Conservation (phyloP, 306 rosid species). For the Nissolia schottii region DNA sequence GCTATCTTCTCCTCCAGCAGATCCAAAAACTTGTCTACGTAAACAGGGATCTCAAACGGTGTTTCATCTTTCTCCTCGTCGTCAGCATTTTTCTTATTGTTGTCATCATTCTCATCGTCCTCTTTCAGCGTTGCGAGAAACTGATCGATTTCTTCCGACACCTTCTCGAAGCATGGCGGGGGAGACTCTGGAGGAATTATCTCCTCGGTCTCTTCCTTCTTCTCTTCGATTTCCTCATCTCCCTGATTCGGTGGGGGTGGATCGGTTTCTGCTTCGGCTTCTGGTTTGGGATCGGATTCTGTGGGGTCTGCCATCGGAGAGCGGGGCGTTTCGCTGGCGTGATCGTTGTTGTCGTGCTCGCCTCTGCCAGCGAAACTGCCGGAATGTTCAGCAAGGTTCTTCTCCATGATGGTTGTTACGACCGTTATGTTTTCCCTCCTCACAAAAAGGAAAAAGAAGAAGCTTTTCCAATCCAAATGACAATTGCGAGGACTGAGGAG, state of each 20-base stretch:
- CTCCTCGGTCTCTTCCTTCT: not conserved
- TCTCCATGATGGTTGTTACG: slow-evolving; percentile 42
- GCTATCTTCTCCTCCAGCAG: slow-evolving; percentile 42
- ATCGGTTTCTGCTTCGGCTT: not conserved
- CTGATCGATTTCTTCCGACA: slow-evolving; percentile 37
- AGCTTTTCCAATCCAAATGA: slow-evolving; percentile 23
- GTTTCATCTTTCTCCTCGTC: not conserved
- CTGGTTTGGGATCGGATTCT: not conserved
- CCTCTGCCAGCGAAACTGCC: not conserved
- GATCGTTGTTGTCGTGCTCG: not conserved
- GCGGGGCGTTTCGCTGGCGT: not conserved
- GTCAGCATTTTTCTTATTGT: not conserved
- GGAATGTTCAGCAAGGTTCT: slow-evolving; percentile 27
- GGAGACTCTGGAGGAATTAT: slow-evolving; percentile 18
- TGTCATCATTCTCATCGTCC: not conserved
- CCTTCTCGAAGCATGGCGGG: slow-evolving; percentile 21
- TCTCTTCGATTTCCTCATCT: not conserved
- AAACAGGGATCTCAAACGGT: slow-evolving; percentile 34
- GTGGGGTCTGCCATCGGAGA: not conserved
- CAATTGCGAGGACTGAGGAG: slow-evolving; percentile 30
- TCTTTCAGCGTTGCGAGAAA: slow-evolving; percentile 16
- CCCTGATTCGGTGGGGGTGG: not conserved
- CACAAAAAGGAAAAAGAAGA: slow-evolving; percentile 1
- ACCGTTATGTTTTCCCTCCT: slow-evolving; percentile 16
- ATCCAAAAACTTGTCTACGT: slow-evolving; percentile 36